These are phyloP conservation scores for Gloeophyllum trabeum DNA, from an alignment of 768 basidiomycete genomes.

Conservation along the genomic window DNA sequence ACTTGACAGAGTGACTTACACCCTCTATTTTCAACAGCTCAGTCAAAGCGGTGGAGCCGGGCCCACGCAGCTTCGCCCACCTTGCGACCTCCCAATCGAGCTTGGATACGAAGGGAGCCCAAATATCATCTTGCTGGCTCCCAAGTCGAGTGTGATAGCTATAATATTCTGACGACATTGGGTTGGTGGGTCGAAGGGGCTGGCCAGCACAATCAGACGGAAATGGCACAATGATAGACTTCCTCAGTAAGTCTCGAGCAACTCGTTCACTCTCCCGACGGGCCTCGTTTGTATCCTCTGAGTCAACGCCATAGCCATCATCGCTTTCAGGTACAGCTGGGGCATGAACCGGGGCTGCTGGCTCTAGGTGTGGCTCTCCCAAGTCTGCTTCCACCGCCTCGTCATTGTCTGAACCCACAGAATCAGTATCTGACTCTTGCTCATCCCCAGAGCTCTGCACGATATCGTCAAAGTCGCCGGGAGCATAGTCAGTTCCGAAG, in stretches of 20 bases:
- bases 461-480: neutral
- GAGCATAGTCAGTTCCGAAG: neutral
- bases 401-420: neutral
- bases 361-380: neutral
- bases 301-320: neutral
- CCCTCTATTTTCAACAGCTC: neutral
- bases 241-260: too few species aligned
- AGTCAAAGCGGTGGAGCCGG: conserved; percentile 1
- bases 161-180: too few species aligned
- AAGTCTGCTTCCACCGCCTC: neutral
- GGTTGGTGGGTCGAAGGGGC: too few species aligned
- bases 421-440: neutral
- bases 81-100: conserved; percentile 2
- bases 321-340: neutral
- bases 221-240: too few species aligned
- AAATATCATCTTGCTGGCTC: neutral
- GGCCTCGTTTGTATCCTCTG: neutral
- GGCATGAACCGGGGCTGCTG: neutral
- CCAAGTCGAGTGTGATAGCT: too few species aligned
- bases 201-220: too few species aligned
- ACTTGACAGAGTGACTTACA: neutral
- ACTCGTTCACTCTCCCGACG: neutral
- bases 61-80: conserved; percentile 2
- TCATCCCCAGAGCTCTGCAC: neutral
- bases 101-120: conserved; percentile 11